phyloP scores from a whole-genome alignment of 768 basidiomycete species.

The Suillus fuscotomentosus region DNA sequence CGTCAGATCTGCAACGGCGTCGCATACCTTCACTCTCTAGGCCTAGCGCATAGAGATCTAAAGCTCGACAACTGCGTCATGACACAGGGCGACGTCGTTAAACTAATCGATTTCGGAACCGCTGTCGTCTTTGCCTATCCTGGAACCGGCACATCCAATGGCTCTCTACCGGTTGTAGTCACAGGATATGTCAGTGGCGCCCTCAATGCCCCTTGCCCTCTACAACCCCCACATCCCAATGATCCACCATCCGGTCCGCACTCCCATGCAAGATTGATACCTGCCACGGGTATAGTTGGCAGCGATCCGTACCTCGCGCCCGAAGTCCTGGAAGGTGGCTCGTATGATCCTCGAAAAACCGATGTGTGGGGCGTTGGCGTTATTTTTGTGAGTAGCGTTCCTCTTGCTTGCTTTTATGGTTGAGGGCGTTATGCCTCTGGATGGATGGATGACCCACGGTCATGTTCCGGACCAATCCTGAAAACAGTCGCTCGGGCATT shows the following conservation, averaged over 20 bases:
- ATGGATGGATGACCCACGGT: neutral
- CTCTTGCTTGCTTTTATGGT: neutral
- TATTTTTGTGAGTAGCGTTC: conserved; percentile 71
- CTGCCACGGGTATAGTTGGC: conserved; percentile 89
- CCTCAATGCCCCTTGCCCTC: neutral
- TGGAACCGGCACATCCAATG: conserved; percentile 55
- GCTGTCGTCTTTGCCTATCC: conserved; percentile 99
- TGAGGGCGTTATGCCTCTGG: neutral
- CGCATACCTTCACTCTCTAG: conserved; percentile 96
- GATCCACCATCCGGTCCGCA: conserved; percentile 34
- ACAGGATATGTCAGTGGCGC: conserved; percentile 17
- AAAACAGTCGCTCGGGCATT: neutral
- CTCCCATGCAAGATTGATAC: conserved; percentile 40
- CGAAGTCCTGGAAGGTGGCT: conserved; percentile 78
- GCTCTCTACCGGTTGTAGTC: conserved; percentile 5
- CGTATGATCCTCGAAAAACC: conserved; percentile 94
- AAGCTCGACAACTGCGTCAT: conserved; percentile 99
- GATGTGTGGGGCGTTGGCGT: conserved; percentile 99
- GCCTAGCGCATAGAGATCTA: conserved; percentile 96
- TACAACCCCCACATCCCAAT: conserved; percentile 6
- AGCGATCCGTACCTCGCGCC: conserved; percentile 98
- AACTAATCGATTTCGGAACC: conserved; percentile 99
- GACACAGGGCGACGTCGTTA: conserved; percentile 92
- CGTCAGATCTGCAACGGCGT: conserved; percentile 98
- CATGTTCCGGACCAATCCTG: neutral